A percentile compares a stretch with the other conserved stretches of the same genome.
These are phyloP conservation scores for Trichomonascaceae sp. DNA, from an alignment of 1,139 yeast genomes.

Conservation along the genomic window DNA sequence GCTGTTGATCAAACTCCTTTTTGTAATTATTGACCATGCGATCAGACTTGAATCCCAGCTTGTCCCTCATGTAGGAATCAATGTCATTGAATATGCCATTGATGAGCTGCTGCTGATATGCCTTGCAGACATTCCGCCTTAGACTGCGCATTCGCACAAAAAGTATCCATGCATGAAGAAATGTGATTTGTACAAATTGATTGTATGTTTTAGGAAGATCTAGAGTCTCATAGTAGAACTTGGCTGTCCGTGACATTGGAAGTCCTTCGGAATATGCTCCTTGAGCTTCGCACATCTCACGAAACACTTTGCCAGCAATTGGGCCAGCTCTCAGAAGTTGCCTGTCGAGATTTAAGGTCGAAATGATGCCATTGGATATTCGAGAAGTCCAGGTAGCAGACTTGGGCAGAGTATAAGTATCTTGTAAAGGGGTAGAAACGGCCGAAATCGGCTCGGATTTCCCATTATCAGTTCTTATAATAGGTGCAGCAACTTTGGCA, in stretches of 20 bases:
- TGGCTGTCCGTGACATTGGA: conserved; percentile 27
- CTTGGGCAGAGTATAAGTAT: conserved; percentile 3
- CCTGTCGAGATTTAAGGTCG: conserved; percentile 73
- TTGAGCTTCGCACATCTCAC: conserved; percentile 82
- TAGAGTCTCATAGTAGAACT: conserved; percentile 58
- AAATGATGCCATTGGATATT: conserved; percentile 68
- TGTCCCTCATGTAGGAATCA: conserved; percentile 78
- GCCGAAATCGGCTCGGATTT: not conserved
- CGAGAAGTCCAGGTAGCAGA: conserved; percentile 3
- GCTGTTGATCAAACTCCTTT: conserved; percentile 84
- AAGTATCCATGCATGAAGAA: conserved; percentile 88
- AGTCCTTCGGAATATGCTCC: conserved; percentile 42
- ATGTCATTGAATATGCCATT: conserved; percentile 87
- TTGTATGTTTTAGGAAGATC: conserved; percentile 80
- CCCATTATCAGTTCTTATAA: not conserved
- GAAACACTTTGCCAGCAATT: conserved; percentile 83
- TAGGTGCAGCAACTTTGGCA: not conserved
- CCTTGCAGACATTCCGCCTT: conserved; percentile 83
- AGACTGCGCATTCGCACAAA: conserved; percentile 93
- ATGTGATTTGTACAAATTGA: conserved; percentile 91
- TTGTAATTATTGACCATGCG: conserved; percentile 78
- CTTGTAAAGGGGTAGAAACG: conserved; percentile 6
- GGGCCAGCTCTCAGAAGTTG: conserved; percentile 91
- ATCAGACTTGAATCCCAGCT: conserved; percentile 77
- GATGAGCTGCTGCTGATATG: conserved; percentile 86